These are phyloP conservation scores for Hymenoscyphus fraxineus DNA, from an alignment of 2,329 filamentous ascomycete genomes.

Conservation along the genomic window DNA sequence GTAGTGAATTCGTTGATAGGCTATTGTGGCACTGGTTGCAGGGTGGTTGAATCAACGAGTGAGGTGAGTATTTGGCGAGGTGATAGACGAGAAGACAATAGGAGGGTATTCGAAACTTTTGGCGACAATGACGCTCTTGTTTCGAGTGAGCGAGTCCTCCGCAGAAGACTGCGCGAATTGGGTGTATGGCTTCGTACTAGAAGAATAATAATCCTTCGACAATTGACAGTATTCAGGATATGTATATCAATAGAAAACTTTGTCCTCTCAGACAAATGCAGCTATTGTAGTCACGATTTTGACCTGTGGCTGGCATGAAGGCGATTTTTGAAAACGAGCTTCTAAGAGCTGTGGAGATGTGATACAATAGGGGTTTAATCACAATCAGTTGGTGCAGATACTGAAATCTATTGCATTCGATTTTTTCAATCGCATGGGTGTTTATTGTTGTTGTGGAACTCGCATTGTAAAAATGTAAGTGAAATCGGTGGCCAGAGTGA, in stretches of 20 bases:
- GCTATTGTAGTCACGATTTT: conserved; percentile 18
- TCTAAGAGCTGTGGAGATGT: not conserved
- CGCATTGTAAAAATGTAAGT: conserved; percentile 5
- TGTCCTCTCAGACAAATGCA: conserved; percentile 27
- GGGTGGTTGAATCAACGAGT: not conserved
- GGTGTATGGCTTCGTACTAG: not conserved
- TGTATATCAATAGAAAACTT: conserved; percentile 29
- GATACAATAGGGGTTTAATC: not conserved
- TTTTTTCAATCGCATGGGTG: not conserved
- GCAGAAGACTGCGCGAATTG: not conserved
- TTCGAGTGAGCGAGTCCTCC: not conserved
- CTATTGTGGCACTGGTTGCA: not conserved
- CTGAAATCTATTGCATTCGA: not conserved
- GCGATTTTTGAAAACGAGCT: conserved; percentile 9
- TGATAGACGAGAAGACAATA: not conserved
- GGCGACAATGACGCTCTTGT: not conserved
- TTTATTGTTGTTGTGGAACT: conserved; percentile 12
- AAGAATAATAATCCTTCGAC: conserved; percentile 2
- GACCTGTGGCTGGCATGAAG: conserved; percentile 22
- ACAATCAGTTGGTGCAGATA: not conserved
- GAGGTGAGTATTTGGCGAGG: not conserved
- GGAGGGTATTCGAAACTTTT: not conserved
- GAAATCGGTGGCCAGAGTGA: conserved; percentile 5
- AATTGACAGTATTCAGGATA: conserved; percentile 13
- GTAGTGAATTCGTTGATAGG: not conserved